Evolutionary conservation across 2,329 filamentous ascomycete genomes (phyloP), one percentile per base, ranked within the genome.

Genomic region (Apiospora rasikravindrae): DNA sequence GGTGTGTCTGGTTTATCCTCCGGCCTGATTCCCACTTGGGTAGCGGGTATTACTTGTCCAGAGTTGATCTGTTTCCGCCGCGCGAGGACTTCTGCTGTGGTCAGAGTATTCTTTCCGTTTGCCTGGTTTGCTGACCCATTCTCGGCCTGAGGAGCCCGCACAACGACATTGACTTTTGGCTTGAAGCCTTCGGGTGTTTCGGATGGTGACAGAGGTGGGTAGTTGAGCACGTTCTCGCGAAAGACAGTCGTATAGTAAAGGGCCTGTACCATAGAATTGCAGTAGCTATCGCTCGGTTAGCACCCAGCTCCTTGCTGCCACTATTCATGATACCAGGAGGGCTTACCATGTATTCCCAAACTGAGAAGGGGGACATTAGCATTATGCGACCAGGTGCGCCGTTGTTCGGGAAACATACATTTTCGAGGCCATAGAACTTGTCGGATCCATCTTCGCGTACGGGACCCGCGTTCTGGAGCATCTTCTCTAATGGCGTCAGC

Each of bases 341-440:
- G 53, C 64, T 57, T 92, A 98, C 95, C 96, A 98, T 81, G 96
- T 98, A 81, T 98, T 98, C 80, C 96, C 96, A 85, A 98, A 98
- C 95, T 98, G 83, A 70, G 75, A 67, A 72, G 16, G 14, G 42
- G 24, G 42, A 42, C 29, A 14, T 47, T 37, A 44, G 51, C 44
- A 26, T 47, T 44, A 64, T 45, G 33, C 70, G 71, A 70, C 70
- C 44, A 67, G 71, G 66, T 69, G 73, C 74, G 66, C 47, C 57
- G 33, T n/a, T 19, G 13, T 40, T 57, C 19, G 29, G 45, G 22
- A 64, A 70, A 74, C 94, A 84, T 88, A 98, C 96, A 85, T 99
- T 99, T 84, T 99, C 96, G 82, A 98, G 92, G 22, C 96, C 96
- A 84, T 97, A 98, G 86, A 98, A 99, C 85, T 98, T 97, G 85